A percentile compares a stretch with the other conserved stretches of the same genome.
phyloP scores from a whole-genome alignment of 345 rosid genomes.

The Sonneratia alba region DNA sequence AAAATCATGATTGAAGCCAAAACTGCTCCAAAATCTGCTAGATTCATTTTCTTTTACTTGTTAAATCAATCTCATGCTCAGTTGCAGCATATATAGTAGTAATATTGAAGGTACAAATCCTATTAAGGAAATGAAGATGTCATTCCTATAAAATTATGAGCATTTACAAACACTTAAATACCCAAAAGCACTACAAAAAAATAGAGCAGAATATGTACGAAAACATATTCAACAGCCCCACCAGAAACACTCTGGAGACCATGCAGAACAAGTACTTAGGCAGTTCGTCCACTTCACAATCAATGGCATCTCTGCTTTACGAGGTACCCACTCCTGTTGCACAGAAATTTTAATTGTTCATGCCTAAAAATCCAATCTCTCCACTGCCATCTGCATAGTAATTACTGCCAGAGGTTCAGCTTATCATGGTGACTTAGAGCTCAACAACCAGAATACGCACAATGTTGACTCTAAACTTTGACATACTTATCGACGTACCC shows the following conservation, averaged over 20 bases:
- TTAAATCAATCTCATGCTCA: background rate
- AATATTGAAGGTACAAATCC: background rate
- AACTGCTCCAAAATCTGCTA: background rate
- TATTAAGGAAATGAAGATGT: background rate
- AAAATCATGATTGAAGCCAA: background rate
- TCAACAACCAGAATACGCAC: background rate
- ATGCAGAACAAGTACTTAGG: background rate
- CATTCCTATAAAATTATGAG: background rate
- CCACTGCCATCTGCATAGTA: background rate
- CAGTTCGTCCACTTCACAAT: background rate
- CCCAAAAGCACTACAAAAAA: background rate
- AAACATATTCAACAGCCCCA: background rate
- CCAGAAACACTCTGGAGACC: background rate
- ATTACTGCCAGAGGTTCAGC: background rate
- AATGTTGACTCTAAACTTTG: constrained; percentile 31
- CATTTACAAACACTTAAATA: background rate
- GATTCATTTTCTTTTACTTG: background rate
- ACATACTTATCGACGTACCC: constrained; percentile 85
- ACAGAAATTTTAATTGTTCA: background rate
- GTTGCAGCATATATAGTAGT: background rate
- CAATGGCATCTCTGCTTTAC: background rate
- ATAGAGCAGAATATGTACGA: background rate
- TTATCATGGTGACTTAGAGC: background rate
- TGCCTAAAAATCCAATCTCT: background rate
- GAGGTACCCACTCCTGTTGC: background rate